Base-by-base conservation (phyloP, 163 green algal species). In the Volvox carteri region DNA sequence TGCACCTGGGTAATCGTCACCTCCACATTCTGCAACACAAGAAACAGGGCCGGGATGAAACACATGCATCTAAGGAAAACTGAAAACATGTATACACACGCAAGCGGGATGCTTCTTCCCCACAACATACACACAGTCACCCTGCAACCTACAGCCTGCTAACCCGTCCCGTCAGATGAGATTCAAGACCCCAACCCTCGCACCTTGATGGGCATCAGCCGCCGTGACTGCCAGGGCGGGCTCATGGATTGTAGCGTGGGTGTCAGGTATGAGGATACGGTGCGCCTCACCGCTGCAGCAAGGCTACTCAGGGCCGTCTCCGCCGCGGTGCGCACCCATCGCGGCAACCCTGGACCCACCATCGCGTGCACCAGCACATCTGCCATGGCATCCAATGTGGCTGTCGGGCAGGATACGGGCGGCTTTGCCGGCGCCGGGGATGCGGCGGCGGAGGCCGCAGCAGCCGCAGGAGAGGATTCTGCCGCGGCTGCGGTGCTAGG, bases 141-240 rank as follows among this genome's bases (percentile, higher is more conserved):
- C n/a, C n/a, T n/a, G n/a, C n/a, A n/a, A n/a, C n/a, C n/a, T n/a
- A n/a, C n/a, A n/a, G n/a, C n/a, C n/a, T n/a, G n/a, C n/a, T n/a
- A n/a, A n/a, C n/a, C n/a, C n/a, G n/a, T n/a, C n/a, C n/a, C n/a
- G n/a, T n/a, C n/a, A n/a, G 8, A 65, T 30, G 54, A 65, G 3
- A 8, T 65, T 23, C 54, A 65, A 23, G 54, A 19, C 54, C 54
- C 7, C 19, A 8, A 23, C 18, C 74, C 48, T 58, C 42, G 37
- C 52, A 91, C 90, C 79, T 86, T 88, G 60, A 93, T 84, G 48
- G 92, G 92, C 39, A 92, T 85, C 39, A 94, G 88, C 11, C 86
- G 78, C 2, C 90, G 62, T 4, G 78, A 60, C 48, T 81, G 56
- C 37, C 93, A 80, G 46, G 86, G 84, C n/a, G 90, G 92, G 41